A percentile compares a stretch with the other conserved stretches of the same genome.
Evolutionary conservation across 2,329 filamentous ascomycete genomes (phyloP).

Genomic region (Pseudohalonectria lignicola): DNA sequence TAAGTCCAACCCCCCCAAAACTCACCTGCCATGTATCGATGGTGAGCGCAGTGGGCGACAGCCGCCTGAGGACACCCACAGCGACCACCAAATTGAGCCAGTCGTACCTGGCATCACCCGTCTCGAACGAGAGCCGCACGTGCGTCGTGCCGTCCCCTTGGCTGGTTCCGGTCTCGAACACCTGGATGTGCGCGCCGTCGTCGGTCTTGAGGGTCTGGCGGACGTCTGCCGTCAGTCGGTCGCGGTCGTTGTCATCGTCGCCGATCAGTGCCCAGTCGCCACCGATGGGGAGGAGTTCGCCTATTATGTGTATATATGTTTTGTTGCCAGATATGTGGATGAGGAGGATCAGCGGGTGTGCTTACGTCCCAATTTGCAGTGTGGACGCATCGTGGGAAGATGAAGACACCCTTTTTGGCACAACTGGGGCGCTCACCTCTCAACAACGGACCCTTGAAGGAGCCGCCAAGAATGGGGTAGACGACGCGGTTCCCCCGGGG

Average conservation of each 20-base stretch:
- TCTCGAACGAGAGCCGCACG: constrained; percentile 1
- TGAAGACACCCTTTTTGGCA: no score
- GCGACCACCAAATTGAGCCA: constrained; percentile 2
- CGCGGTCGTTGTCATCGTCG: background rate
- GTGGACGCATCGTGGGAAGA: no score
- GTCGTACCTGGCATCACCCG: background rate
- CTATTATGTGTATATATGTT: no score
- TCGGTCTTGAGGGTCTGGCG: constrained; percentile 2
- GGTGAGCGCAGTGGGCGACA: background rate
- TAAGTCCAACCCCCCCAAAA: no score
- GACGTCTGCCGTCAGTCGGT: constrained; percentile 1
- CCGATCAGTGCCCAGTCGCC: constrained; percentile 1
- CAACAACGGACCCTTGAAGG: background rate
- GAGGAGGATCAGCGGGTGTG: no score
- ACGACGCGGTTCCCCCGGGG: background rate
- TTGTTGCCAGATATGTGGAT: no score
- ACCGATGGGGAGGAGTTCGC: background rate
- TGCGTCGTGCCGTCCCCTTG: background rate
- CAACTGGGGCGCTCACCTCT: no score
- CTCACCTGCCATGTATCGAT: constrained; percentile 2
- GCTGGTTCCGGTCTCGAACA: background rate
- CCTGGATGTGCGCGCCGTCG: constrained; percentile 1
- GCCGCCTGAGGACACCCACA: background rate
- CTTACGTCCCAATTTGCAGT: no score
- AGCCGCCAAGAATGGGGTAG: background rate